Percentiles rank a stretch among this genome's conserved stretches.
phyloP scores from a whole-genome alignment of 306 rosid genomes.

The Clitoria ternatea region DNA sequence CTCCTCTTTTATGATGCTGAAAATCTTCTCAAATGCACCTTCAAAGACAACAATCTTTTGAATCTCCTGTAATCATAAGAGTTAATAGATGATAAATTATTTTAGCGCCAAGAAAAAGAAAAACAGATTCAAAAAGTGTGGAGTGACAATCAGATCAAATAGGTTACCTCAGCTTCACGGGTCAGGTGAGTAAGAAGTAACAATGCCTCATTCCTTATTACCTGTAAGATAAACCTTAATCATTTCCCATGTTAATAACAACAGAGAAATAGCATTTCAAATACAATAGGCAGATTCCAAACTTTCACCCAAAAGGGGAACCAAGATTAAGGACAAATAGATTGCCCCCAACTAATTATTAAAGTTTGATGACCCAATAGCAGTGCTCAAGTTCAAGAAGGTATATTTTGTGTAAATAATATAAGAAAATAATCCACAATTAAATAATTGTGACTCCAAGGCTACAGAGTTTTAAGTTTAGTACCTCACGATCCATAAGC shows the following conservation, averaged over 20 bases:
- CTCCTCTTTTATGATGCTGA: conserved; percentile 84
- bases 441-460: neutral
- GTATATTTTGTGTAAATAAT: neutral
- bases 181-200: conserved; percentile 80
- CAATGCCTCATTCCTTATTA: conserved; percentile 84
- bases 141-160: conserved; percentile 2
- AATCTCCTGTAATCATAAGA: conserved; percentile 63
- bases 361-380: neutral
- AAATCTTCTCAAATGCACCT: conserved; percentile 90
- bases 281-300: neutral
- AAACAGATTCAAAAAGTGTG: neutral
- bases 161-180: conserved; percentile 82
- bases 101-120: conserved; percentile 6
- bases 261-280: neutral
- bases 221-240: conserved; percentile 42
- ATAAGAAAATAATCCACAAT: neutral
- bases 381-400: neutral
- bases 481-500: conserved; percentile 98
- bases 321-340: neutral
- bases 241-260: conserved; percentile 4
- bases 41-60: conserved; percentile 88
- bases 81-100: neutral
- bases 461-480: conserved; percentile 5
- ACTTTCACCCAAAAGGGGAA: neutral
- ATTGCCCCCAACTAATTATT: neutral